A percentile compares a stretch with the other conserved stretches of the same genome.
phyloP scores from a whole-genome alignment of 2,329 filamentous ascomycete species.

The Penicillium digitatum region DNA sequence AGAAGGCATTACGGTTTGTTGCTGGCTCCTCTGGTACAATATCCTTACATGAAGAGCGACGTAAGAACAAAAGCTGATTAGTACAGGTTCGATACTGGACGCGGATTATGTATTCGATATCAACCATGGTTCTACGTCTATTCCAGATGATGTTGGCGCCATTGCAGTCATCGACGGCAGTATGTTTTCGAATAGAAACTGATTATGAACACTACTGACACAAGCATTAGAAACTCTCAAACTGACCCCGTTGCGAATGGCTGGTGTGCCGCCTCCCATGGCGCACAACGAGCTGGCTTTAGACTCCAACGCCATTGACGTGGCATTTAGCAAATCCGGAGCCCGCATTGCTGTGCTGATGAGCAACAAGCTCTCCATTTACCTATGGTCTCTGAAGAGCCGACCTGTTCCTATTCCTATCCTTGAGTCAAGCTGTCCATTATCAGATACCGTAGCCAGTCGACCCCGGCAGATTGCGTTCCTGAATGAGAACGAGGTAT shows the following conservation, averaged over 20 bases:
- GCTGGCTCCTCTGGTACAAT: constrained; percentile 49
- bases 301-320: constrained; percentile 64
- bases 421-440: constrained; percentile 38
- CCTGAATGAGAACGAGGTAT: constrained; percentile 41
- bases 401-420: constrained; percentile 36
- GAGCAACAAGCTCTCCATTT: constrained; percentile 62
- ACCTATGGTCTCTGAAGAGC: constrained; percentile 60
- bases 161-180: constrained; percentile 82
- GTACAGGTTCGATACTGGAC: constrained; percentile 50
- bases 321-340: constrained; percentile 65
- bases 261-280: constrained; percentile 92
- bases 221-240: constrained; percentile 58
- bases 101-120: constrained; percentile 67
- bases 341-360: constrained; percentile 69
- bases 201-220: constrained; percentile 10
- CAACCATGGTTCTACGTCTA: constrained; percentile 62
- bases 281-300: constrained; percentile 68
- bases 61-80: not conserved
- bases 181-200: constrained; percentile 31
- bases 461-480: constrained; percentile 49
- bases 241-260: constrained; percentile 75
- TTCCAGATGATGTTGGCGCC: constrained; percentile 72
- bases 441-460: constrained; percentile 27
- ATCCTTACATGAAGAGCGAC: not conserved
- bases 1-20: constrained; percentile 69